A percentile compares a stretch with the other conserved stretches of the same genome.
phyloP scores from a whole-genome alignment of 225 moss, liverwort and hornwort species.

The Thuidium tamariscinum region DNA sequence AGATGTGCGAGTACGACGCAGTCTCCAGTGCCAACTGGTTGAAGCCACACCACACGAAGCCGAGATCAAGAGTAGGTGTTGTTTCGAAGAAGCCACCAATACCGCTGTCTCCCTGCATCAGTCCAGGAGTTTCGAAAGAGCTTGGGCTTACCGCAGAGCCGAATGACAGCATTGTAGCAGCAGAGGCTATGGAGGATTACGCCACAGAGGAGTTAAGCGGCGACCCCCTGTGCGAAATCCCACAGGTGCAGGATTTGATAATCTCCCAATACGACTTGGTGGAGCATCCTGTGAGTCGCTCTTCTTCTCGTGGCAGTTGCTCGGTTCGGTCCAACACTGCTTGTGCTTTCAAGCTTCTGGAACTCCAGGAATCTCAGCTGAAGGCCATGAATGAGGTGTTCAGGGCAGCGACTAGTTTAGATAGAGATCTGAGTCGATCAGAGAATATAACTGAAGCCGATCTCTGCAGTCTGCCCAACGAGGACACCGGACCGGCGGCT shows the following conservation, averaged over 20 bases:
- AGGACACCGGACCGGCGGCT: conserved; percentile 2
- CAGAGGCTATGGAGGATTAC: background rate
- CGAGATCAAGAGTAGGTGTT: background rate
- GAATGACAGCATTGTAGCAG: background rate
- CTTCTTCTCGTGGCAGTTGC: conserved; percentile 26
- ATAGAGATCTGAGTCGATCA: background rate
- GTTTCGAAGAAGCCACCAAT: background rate
- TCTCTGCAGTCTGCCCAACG: background rate
- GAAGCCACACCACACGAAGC: background rate
- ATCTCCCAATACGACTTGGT: conserved; percentile 40
- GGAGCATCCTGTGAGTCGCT: conserved; percentile 39
- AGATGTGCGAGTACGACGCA: conserved; percentile 20
- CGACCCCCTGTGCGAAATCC: conserved; percentile 7
- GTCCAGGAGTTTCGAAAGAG: conserved; percentile 24
- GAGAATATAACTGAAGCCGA: background rate
- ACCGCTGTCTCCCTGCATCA: conserved; percentile 29
- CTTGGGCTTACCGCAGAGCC: background rate
- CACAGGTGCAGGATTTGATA: conserved; percentile 22
- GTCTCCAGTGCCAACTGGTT: conserved; percentile 9
- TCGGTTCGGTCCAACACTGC: background rate
- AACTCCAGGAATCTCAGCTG: conserved; percentile 26
- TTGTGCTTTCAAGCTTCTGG: conserved; percentile 16
- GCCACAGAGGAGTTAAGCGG: background rate
- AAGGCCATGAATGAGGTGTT: conserved; percentile 47
- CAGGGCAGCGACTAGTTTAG: background rate